Evolutionary conservation across 495 filamentous ascomycete species (phyloP).

Genomic region (Penicillium mononematosum): DNA sequence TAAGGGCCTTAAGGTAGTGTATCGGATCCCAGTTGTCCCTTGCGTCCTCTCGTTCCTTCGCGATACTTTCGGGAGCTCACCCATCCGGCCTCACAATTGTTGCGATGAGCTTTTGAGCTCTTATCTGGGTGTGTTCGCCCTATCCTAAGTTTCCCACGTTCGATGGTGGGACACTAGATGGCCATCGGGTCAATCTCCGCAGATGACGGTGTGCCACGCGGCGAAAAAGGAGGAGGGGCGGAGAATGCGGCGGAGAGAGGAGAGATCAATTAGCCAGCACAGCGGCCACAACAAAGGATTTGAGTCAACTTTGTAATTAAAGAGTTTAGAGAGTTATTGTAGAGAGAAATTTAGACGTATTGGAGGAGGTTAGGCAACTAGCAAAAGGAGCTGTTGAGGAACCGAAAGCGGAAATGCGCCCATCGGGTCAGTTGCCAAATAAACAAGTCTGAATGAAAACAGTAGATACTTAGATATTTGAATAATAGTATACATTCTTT

Average conservation of each 20-base stretch:
- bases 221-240: constrained; percentile 29
- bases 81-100: constrained; percentile 22
- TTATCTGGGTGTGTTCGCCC: not conserved
- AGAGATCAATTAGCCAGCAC: constrained; percentile 7
- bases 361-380: not conserved
- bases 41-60: constrained; percentile 21
- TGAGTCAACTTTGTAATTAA: not conserved
- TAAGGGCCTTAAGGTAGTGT: constrained; percentile 14
- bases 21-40: constrained; percentile 13
- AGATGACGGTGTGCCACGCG: constrained; percentile 25
- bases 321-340: not conserved
- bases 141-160: not conserved
- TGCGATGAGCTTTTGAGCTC: not conserved
- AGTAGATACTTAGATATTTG: not conserved
- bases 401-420: constrained; percentile 18
- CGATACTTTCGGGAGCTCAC: constrained; percentile 18
- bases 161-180: constrained; percentile 17
- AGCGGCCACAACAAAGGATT: not conserved
- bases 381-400: not conserved
- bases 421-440: not conserved
- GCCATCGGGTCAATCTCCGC: constrained; percentile 28
- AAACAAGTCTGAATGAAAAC: constrained; percentile 6
- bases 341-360: not conserved
- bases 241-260: constrained; percentile 25
- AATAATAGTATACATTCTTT: not conserved